Conservation (phyloP, 345 rosid genomes). For the Eutrema yunnanense region DNA sequence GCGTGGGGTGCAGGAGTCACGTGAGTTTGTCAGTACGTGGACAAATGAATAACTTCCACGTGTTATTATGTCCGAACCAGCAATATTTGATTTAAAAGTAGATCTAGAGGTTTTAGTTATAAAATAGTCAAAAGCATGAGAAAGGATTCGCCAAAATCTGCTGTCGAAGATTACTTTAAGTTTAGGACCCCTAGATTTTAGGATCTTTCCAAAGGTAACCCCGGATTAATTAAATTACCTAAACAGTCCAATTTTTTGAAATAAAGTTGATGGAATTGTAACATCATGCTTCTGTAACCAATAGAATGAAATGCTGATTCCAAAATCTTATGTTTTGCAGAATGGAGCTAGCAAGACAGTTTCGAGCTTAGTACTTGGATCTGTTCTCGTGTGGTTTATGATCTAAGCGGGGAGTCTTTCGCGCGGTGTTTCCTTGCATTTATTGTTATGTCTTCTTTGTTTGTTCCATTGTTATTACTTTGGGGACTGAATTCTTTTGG, state of each 20-base stretch:
- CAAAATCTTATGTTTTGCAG: constrained; percentile 1
- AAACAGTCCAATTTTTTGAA: neutral
- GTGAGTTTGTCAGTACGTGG: constrained; percentile 20
- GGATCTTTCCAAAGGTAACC: neutral
- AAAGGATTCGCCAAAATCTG: neutral
- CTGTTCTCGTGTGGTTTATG: constrained; percentile 31
- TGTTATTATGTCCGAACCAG: neutral
- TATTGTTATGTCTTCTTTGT: constrained; percentile 18
- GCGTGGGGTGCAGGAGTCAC: constrained; percentile 22
- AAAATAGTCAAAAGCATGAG: neutral
- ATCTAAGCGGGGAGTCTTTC: neutral
- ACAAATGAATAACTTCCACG: neutral
- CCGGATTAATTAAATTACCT: neutral
- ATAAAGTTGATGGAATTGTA: neutral
- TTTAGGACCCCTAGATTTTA: neutral
- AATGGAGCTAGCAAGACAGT: constrained; percentile 30
- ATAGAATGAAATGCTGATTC: neutral
- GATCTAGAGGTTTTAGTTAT: neutral
- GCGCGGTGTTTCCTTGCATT: neutral
- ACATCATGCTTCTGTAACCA: neutral
- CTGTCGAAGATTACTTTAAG: neutral
- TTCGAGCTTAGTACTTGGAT: constrained; percentile 32
- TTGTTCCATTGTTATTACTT: constrained; percentile 29
- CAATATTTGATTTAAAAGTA: neutral
- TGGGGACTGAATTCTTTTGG: constrained; percentile 34